phyloP scores from a whole-genome alignment of 768 basidiomycete species.

The Pleurotus salmoneostramineus region DNA sequence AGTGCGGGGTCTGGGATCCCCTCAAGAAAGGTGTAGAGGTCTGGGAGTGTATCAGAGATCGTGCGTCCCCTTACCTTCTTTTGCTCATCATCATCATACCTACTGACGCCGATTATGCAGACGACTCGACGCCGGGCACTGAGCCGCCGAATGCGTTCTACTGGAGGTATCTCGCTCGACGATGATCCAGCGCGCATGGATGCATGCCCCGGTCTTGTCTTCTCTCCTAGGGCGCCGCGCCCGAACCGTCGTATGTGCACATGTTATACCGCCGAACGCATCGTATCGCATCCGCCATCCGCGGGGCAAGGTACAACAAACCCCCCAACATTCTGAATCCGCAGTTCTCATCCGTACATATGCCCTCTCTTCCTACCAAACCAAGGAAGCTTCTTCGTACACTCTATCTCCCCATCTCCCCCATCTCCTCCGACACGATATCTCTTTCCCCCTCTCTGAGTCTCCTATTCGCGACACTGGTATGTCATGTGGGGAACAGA shows the following conservation, averaged over 20 bases:
- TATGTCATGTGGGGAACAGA: not conserved
- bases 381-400: not conserved
- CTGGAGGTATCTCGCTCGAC: not conserved
- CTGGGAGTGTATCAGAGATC: conserved; percentile 71
- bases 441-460: not conserved
- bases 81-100: not conserved
- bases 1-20: conserved; percentile 71
- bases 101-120: not conserved
- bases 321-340: not conserved
- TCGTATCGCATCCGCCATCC: not conserved
- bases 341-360: not conserved
- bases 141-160: not conserved
- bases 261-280: not conserved
- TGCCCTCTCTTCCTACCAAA: not conserved
- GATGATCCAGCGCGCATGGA: not conserved
- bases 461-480: not conserved
- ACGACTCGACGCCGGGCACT: not conserved
- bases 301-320: not conserved
- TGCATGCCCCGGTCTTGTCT: not conserved
- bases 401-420: not conserved
- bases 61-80: conserved; percentile 37
- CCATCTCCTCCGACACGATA: not conserved
- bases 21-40: conserved; percentile 65
- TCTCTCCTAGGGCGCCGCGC: not conserved
- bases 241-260: not conserved